Evolutionary conservation across 2,329 filamentous ascomycete species (phyloP).

Genomic region (Lanzia echinophila): DNA sequence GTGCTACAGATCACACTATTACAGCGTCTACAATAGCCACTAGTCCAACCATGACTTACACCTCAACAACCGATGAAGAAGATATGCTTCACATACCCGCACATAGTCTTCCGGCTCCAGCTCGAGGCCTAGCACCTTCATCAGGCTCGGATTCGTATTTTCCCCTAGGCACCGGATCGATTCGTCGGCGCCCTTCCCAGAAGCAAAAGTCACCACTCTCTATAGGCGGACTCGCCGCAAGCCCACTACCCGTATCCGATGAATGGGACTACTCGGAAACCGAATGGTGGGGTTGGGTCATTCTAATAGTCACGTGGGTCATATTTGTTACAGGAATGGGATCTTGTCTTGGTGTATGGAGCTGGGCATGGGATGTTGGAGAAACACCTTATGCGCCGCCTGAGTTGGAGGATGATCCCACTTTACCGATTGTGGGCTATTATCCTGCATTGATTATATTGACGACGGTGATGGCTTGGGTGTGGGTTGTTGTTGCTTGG

Average conservation of each 20-base stretch:
- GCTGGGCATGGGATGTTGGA: conserved; percentile 98
- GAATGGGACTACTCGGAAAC: conserved; percentile 91
- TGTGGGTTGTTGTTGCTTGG: conserved; percentile 97
- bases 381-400: conserved; percentile 93
- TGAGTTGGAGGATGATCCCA: conserved; percentile 90
- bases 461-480: conserved; percentile 95
- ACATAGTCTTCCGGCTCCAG: conserved; percentile 38
- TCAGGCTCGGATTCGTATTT: conserved; percentile 62
- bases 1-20: conserved; percentile 22
- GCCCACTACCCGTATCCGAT: conserved; percentile 40
- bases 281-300: conserved; percentile 96
- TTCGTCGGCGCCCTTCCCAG: conserved; percentile 27
- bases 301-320: conserved; percentile 84
- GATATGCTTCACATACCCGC: conserved; percentile 61
- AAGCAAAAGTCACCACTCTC: conserved; percentile 53
- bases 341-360: conserved; percentile 90
- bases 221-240: conserved; percentile 45
- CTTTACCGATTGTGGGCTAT: conserved; percentile 91
- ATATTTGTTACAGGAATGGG: conserved; percentile 97
- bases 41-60: conserved; percentile 53
- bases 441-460: conserved; percentile 92
- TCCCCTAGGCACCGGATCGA: conserved; percentile 34
- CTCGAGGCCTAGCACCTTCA: conserved; percentile 37
- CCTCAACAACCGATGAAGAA: conserved; percentile 79
- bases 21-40: conserved; percentile 34